These are phyloP conservation scores for Nakaseomyces uthaithaninus DNA, from an alignment of 1,139 yeast species.

Conservation along the genomic window DNA sequence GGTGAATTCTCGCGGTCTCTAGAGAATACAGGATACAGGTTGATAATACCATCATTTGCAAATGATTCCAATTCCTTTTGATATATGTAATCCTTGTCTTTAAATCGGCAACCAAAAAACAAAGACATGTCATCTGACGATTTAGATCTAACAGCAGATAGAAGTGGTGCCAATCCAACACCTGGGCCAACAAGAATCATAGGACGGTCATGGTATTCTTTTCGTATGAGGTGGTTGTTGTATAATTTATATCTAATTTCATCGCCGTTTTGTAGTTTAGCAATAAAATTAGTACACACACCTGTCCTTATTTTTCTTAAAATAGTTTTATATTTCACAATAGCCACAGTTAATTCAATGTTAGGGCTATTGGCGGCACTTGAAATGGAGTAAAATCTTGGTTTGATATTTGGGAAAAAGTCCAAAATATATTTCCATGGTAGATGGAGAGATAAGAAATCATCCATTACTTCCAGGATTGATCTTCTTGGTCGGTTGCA, in stretches of 20 bases:
- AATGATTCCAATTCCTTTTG: slow-evolving; percentile 44
- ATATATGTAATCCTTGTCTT: slow-evolving; percentile 62
- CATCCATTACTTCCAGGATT: slow-evolving; percentile 71
- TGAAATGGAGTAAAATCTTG: slow-evolving; percentile 79
- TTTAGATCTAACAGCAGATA: slow-evolving; percentile 43
- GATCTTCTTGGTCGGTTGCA: slow-evolving; percentile 89
- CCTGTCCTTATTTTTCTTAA: slow-evolving; percentile 72
- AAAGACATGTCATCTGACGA: slow-evolving; percentile 35
- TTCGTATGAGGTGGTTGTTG: slow-evolving; percentile 36
- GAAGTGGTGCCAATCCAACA: slow-evolving; percentile 88
- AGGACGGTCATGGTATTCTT: slow-evolving; percentile 37
- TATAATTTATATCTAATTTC: slow-evolving; percentile 49
- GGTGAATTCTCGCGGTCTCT: slow-evolving; percentile 40
- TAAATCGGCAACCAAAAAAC: slow-evolving; percentile 71
- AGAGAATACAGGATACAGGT: slow-evolving; percentile 53
- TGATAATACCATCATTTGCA: slow-evolving; percentile 32
- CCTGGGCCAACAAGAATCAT: slow-evolving; percentile 78
- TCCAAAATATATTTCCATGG: slow-evolving; percentile 73
- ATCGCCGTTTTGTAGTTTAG: slow-evolving; percentile 42
- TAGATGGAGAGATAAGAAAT: slow-evolving; percentile 63
- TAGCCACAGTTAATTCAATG: slow-evolving; percentile 54
- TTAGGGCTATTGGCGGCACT: slow-evolving; percentile 41
- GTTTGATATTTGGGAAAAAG: slow-evolving; percentile 66
- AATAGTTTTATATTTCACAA: slow-evolving; percentile 81
- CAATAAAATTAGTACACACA: slow-evolving; percentile 73